Conservation (phyloP, 768 basidiomycete species). For the Lactarius evosmus region DNA sequence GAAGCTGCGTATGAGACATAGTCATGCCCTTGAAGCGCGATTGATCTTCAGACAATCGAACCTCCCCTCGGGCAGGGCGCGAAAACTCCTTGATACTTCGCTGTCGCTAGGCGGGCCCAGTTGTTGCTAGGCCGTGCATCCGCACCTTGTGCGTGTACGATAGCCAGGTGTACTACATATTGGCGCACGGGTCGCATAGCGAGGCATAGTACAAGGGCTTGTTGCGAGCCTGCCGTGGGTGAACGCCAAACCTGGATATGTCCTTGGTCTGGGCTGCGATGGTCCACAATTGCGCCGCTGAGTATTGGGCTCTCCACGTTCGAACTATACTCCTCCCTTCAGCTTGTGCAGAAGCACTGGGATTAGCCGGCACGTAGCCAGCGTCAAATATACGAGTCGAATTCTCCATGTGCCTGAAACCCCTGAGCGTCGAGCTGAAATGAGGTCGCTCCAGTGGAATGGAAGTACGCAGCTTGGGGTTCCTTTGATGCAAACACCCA, state of each 20-base stretch:
- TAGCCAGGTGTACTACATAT: no score
- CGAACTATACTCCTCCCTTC: no score
- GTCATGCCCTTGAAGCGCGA: neutral
- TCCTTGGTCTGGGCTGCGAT: no score
- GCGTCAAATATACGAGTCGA: neutral
- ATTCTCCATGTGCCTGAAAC: neutral
- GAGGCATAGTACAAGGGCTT: no score
- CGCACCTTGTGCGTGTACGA: neutral
- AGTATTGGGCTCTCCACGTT: no score
- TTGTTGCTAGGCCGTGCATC: neutral
- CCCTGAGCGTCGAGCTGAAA: no score
- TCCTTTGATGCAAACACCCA: neutral
- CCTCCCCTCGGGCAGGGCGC: neutral
- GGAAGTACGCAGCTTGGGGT: neutral
- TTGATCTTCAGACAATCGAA: neutral
- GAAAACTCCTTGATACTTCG: neutral
- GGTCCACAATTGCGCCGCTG: no score
- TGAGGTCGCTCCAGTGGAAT: neutral
- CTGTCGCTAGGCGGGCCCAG: neutral
- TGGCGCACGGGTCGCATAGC: no score
- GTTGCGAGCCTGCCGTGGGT: no score
- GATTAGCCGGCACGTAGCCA: neutral
- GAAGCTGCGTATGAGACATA: neutral
- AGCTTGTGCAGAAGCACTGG: neutral
- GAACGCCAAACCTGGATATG: no score